These are phyloP conservation scores for Phytophthora cactorum DNA, from an alignment of 352 stramenopile genomes.

Conservation along the genomic window DNA sequence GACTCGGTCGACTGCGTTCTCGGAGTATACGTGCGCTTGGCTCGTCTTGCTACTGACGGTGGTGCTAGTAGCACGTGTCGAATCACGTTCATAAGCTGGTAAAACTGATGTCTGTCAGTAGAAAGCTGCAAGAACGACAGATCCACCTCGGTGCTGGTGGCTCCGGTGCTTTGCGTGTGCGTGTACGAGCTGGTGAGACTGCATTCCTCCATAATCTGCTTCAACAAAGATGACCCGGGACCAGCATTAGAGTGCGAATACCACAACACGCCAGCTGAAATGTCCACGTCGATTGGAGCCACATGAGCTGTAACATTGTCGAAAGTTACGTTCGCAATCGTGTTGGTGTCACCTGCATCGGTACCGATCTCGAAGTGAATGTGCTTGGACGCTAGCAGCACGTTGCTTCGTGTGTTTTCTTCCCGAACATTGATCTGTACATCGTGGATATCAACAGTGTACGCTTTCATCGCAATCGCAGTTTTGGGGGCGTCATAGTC, in stretches of 20 bases:
- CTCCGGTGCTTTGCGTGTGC: conserved; percentile 44
- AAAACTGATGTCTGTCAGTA: conserved; percentile 83
- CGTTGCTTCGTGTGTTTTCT: conserved; percentile 66
- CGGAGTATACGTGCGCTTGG: conserved; percentile 31
- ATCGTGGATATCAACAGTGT: conserved; percentile 80
- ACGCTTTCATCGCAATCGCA: conserved; percentile 66
- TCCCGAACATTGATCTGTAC: conserved; percentile 83
- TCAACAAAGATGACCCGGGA: conserved; percentile 45
- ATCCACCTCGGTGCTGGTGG: conserved; percentile 62
- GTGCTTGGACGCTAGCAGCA: conserved; percentile 74
- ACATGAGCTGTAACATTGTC: conserved; percentile 75
- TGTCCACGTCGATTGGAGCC: conserved; percentile 78
- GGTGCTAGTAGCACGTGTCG: conserved; percentile 77
- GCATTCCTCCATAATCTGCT: conserved; percentile 84
- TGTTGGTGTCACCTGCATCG: conserved; percentile 49
- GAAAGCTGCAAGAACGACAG: conserved; percentile 78
- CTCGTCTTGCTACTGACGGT: conserved; percentile 46
- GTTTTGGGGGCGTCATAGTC: conserved; percentile 27
- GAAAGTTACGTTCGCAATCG: conserved; percentile 67
- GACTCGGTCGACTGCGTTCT: conserved; percentile 18
- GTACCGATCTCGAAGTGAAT: conserved; percentile 79
- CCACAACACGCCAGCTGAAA: conserved; percentile 74
- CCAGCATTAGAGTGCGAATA: conserved; percentile 49
- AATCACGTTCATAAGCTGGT: conserved; percentile 81
- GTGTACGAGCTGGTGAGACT: conserved; percentile 67